A percentile compares a stretch with the other conserved stretches of the same genome.
Conservation (phyloP, 2,329 filamentous ascomycete genomes). For the Fusarium pilosicola region DNA sequence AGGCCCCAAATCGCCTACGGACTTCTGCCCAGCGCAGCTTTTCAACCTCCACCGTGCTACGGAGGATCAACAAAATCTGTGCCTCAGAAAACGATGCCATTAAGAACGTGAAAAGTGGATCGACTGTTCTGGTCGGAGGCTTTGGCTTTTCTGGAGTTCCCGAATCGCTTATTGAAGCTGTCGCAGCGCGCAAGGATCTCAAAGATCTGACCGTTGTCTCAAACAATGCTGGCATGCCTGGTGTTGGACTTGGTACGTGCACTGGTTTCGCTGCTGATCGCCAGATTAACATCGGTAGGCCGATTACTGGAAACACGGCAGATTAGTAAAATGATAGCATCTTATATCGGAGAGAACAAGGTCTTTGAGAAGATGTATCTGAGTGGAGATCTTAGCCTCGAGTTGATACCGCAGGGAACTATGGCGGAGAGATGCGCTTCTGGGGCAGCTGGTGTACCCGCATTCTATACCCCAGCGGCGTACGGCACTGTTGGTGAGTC, state of each 20-base stretch:
- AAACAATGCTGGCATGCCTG: constrained; percentile 90
- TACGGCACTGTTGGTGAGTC: constrained; percentile 73
- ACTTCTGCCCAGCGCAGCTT: not conserved
- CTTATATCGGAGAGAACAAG: constrained; percentile 94
- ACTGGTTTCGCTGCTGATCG: constrained; percentile 47
- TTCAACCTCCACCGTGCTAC: not conserved
- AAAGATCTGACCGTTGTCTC: constrained; percentile 85
- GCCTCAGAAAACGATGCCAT: constrained; percentile 73
- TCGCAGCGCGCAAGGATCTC: constrained; percentile 69
- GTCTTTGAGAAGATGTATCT: constrained; percentile 90
- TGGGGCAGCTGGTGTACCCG: constrained; percentile 86
- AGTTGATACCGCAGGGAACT: constrained; percentile 90
- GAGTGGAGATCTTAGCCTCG: constrained; percentile 83
- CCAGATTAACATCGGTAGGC: constrained; percentile 58
- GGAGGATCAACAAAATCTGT: constrained; percentile 75
- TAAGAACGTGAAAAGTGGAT: constrained; percentile 78
- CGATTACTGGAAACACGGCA: constrained; percentile 59
- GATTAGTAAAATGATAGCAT: constrained; percentile 89
- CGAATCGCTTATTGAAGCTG: constrained; percentile 76
- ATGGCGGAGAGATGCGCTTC: constrained; percentile 86
- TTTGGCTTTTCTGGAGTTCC: constrained; percentile 85
- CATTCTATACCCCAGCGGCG: constrained; percentile 89
- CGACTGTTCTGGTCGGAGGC: constrained; percentile 78
- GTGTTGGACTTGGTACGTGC: constrained; percentile 72
- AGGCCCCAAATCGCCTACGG: not conserved